phyloP scores from a whole-genome alignment of 73 alveolate species.

The Stentor coeruleus region DNA sequence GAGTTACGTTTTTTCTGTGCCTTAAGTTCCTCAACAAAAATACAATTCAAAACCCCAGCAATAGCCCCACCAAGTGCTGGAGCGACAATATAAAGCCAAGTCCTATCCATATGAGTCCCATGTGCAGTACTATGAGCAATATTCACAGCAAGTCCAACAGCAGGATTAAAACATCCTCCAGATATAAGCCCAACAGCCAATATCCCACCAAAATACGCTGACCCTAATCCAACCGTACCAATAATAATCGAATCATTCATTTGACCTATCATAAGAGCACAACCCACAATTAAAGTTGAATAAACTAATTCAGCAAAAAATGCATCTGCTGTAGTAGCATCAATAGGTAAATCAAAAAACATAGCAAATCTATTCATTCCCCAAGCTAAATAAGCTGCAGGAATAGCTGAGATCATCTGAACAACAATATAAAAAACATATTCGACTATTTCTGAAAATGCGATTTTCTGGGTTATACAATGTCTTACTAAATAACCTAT shows the following conservation, averaged over 20 bases:
- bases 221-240: neutral
- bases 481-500: neutral
- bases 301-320: neutral
- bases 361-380: neutral
- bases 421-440: neutral
- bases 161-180: constrained; percentile 1
- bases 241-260: neutral
- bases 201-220: neutral
- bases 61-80: neutral
- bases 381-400: neutral
- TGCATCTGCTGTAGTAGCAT: neutral
- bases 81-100: neutral
- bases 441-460: neutral
- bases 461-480: neutral
- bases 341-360: neutral
- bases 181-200: neutral
- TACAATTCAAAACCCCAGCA: too few species aligned
- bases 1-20: too few species aligned
- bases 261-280: constrained; percentile 7
- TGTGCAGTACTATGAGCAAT: neutral
- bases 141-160: neutral
- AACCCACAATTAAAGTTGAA: constrained; percentile 1
- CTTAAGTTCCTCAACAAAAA: too few species aligned
- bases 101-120: neutral
- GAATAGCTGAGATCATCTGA: neutral